Percentiles rank a stretch among this genome's conserved stretches.
phyloP scores from a whole-genome alignment of 768 basidiomycete genomes.

The Xerocomellus dryophilus region DNA sequence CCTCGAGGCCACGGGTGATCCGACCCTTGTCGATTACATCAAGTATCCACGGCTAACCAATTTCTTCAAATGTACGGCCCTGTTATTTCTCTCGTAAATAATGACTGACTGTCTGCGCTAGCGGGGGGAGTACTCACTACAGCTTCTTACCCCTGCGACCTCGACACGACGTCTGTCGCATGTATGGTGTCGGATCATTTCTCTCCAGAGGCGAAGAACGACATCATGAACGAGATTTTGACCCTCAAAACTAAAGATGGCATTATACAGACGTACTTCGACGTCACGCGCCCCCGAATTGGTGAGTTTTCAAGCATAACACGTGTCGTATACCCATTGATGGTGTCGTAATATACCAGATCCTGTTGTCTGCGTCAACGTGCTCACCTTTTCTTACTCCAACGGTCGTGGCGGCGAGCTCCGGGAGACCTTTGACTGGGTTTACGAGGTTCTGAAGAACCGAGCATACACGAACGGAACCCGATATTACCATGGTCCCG shows the following conservation, averaged over 20 bases:
- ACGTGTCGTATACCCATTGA: neutral
- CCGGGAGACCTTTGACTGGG: conserved; percentile 21
- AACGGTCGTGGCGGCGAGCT: conserved; percentile 20
- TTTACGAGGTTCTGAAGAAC: conserved; percentile 21
- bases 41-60: conserved; percentile 18
- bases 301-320: conserved; percentile 5
- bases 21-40: conserved; percentile 18
- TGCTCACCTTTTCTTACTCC: conserved; percentile 20
- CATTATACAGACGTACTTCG: conserved; percentile 23
- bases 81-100: neutral
- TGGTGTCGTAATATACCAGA: neutral
- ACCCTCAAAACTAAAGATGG: conserved; percentile 16
- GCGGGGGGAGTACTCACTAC: conserved; percentile 10
- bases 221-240: conserved; percentile 23
- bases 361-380: conserved; percentile 18
- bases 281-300: conserved; percentile 19
- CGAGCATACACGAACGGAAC: conserved; percentile 22
- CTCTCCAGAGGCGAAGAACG: conserved; percentile 14
- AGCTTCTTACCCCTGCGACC: conserved; percentile 12
- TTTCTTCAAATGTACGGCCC: conserved; percentile 18
- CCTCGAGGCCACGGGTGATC: conserved; percentile 16
- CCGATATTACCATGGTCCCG: conserved; percentile 16
- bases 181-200: conserved; percentile 18
- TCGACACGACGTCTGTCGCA: conserved; percentile 21
- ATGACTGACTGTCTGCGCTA: conserved; percentile 1